Conservation (phyloP, 169 alveolate genomes). For the Plasmodium vinckei region DNA sequence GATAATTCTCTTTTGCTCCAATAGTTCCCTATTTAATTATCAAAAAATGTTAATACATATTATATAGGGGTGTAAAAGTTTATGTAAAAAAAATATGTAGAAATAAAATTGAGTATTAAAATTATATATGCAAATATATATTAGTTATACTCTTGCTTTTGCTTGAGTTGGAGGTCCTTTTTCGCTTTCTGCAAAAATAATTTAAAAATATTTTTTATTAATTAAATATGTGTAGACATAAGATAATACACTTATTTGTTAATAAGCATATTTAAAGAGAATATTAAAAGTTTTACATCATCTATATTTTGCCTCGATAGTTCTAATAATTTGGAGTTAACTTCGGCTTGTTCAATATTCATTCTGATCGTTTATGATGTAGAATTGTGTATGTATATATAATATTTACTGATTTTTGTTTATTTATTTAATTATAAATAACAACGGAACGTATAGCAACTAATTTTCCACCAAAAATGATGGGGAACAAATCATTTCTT, state of each 20-base stretch:
- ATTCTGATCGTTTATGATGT: neutral
- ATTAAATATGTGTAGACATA: neutral
- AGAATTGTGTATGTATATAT: neutral
- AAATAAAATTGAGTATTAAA: neutral
- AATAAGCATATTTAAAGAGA: neutral
- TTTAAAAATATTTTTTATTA: neutral
- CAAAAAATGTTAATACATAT: neutral
- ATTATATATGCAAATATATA: neutral
- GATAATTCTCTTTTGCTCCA: conserved; percentile 59
- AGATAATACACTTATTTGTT: neutral
- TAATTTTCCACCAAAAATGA: too few species aligned
- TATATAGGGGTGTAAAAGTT: neutral
- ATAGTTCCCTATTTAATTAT: conserved; percentile 36
- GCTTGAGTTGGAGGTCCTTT: neutral
- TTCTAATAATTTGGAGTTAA: conserved; percentile 54
- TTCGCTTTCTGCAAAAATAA: neutral
- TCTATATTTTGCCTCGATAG: conserved; percentile 62
- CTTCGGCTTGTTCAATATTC: conserved; percentile 69
- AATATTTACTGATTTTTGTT: neutral
- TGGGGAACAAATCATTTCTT: too few species aligned
- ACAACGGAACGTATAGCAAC: too few species aligned
- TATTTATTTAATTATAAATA: too few species aligned
- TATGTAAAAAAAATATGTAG: neutral
- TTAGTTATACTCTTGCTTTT: neutral
- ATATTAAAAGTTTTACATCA: conserved; percentile 23